Evolutionary conservation across 202 grass and related monocot species (phyloP).

Genomic region (Carex arenaria): DNA sequence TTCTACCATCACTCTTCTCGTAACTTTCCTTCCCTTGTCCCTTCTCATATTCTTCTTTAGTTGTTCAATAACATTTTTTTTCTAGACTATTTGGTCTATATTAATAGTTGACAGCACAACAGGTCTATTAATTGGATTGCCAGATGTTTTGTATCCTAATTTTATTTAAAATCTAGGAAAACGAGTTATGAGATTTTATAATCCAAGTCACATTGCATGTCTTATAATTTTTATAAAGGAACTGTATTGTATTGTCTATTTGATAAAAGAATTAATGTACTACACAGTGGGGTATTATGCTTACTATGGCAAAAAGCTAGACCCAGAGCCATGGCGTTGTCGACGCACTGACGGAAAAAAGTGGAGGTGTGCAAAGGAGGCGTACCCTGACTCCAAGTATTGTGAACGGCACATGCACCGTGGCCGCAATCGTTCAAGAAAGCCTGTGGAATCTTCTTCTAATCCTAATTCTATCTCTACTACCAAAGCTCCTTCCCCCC

Average conservation of each 20-base stretch:
- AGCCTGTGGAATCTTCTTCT: slow-evolving; percentile 98
- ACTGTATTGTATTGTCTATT: background rate
- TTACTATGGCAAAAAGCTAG: slow-evolving; percentile 95
- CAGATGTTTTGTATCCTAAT: background rate
- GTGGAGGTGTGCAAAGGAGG: slow-evolving; percentile 99
- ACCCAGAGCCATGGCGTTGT: slow-evolving; percentile 93
- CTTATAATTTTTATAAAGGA: background rate
- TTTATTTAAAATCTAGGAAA: background rate
- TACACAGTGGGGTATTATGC: slow-evolving; percentile 85
- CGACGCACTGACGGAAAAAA: slow-evolving; percentile 98
- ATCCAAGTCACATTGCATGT: background rate
- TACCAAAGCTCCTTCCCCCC: slow-evolving; percentile 33
- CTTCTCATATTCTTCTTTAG: background rate
- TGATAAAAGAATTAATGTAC: slow-evolving; percentile 12
- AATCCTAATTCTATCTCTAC: slow-evolving; percentile 47
- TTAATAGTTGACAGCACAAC: background rate
- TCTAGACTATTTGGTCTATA: background rate
- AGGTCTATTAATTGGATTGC: background rate
- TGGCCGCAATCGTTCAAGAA: slow-evolving; percentile 99
- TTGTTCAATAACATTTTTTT: background rate
- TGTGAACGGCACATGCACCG: slow-evolving; percentile 99
- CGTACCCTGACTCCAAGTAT: slow-evolving; percentile 95
- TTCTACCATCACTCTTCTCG: slow-evolving; percentile 54
- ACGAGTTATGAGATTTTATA: background rate
- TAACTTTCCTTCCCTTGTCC: slow-evolving; percentile 14